Conservation (phyloP, 371 early-diverging fungal genomes). For the Mortierella sp. region DNA sequence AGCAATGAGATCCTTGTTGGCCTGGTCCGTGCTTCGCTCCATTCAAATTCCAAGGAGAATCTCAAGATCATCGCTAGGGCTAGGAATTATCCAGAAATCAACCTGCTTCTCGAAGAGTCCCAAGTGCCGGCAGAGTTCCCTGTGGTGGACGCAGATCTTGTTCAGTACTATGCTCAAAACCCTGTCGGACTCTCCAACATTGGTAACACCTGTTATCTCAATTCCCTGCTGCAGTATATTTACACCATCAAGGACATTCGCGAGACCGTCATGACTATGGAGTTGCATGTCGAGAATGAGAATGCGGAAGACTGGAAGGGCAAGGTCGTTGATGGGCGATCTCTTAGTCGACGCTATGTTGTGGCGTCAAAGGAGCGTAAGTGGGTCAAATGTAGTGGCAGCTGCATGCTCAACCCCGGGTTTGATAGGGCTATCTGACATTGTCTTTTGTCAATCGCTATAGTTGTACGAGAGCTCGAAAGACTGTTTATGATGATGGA, state of each 20-base stretch:
- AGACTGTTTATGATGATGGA: conserved; percentile 50
- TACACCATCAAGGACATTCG: conserved; percentile 78
- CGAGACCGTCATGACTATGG: conserved; percentile 65
- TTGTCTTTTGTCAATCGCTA: neutral
- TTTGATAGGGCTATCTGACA: neutral
- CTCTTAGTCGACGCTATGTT: conserved; percentile 65
- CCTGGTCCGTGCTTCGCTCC: conserved; percentile 51
- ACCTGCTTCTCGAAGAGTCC: conserved; percentile 36
- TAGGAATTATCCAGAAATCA: conserved; percentile 13
- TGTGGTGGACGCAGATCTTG: conserved; percentile 11
- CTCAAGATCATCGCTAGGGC: conserved; percentile 23
- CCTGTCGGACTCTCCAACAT: conserved; percentile 85
- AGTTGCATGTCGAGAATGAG: conserved; percentile 64
- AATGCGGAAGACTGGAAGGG: conserved; percentile 52
- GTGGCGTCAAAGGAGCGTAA: conserved; percentile 61
- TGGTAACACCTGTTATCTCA: conserved; percentile 95
- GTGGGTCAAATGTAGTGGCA: neutral
- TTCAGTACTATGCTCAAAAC: conserved; percentile 31
- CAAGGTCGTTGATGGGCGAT: conserved; percentile 70
- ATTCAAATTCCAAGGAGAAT: conserved; percentile 40
- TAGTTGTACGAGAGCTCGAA: conserved; percentile 54
- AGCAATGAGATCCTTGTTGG: conserved; percentile 46
- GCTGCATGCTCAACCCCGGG: neutral
- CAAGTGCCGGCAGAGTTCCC: neutral
- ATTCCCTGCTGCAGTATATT: conserved; percentile 84